Evolutionary conservation across 352 stramenopile genomes (phyloP).

Genomic region (Peronospora belbahrii): DNA sequence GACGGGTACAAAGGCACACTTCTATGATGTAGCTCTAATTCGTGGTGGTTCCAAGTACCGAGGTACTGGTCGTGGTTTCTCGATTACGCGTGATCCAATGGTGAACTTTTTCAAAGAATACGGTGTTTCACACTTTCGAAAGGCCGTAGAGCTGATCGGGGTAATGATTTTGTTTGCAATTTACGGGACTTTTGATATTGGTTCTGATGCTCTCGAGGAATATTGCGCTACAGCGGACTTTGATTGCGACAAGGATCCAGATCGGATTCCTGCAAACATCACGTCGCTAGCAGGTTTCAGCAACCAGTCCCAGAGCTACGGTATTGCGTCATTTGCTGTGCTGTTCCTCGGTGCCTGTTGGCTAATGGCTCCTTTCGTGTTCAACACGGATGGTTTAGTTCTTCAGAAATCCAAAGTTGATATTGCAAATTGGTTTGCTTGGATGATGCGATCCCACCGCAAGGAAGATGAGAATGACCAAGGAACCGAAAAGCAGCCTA

Average conservation of each 20-base stretch:
- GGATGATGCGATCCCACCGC: slow-evolving; percentile 59
- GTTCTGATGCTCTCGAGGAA: slow-evolving; percentile 26
- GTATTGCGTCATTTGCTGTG: slow-evolving; percentile 75
- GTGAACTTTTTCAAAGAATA: slow-evolving; percentile 88
- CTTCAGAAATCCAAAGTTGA: slow-evolving; percentile 79
- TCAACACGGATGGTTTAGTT: slow-evolving; percentile 86
- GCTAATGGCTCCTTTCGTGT: slow-evolving; percentile 79
- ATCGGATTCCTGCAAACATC: slow-evolving; percentile 59
- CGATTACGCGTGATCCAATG: slow-evolving; percentile 80
- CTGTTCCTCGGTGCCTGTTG: slow-evolving; percentile 74
- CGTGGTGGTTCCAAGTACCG: slow-evolving; percentile 82
- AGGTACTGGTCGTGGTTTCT: slow-evolving; percentile 79
- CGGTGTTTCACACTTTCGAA: slow-evolving; percentile 81
- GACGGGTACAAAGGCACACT: slow-evolving; percentile 82
- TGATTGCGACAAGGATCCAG: slow-evolving; percentile 41
- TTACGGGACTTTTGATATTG: slow-evolving; percentile 74
- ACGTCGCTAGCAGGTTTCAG: slow-evolving; percentile 52
- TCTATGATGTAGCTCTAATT: slow-evolving; percentile 79
- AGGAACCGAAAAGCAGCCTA: slow-evolving; percentile 28
- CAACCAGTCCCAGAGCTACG: slow-evolving; percentile 62
- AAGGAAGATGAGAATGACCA: slow-evolving; percentile 40
- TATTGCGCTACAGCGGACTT: slow-evolving; percentile 48
- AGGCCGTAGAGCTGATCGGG: slow-evolving; percentile 78
- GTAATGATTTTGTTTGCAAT: slow-evolving; percentile 79
- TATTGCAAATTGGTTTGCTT: slow-evolving; percentile 73